Percentiles rank a stretch among this genome's conserved stretches.
Conservation (phyloP, 805 yeast genomes). For the Jamesozyma hellenica region DNA sequence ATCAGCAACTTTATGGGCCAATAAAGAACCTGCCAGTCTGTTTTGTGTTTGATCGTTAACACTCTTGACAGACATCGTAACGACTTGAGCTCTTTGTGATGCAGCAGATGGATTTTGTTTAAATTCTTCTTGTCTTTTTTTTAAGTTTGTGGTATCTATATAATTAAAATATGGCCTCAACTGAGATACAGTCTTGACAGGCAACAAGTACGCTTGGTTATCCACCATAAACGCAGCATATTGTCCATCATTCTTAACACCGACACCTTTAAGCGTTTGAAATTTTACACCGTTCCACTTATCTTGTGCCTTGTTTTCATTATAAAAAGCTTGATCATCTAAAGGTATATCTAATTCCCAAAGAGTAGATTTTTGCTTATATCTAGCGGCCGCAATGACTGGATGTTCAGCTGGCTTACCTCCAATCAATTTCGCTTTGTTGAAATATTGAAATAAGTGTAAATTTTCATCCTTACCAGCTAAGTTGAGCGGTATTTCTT, state of each 20-base stretch:
- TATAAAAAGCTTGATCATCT: conserved; percentile 58
- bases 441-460: conserved; percentile 48
- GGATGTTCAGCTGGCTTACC: conserved; percentile 27
- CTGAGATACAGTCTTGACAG: conserved; percentile 62
- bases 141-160: conserved; percentile 50
- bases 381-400: conserved; percentile 35
- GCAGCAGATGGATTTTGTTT: conserved; percentile 31
- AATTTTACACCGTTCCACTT: conserved; percentile 52
- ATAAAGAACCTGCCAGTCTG: conserved; percentile 59
- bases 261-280: conserved; percentile 65
- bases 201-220: conserved; percentile 50
- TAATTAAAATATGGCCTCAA: conserved; percentile 74
- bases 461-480: conserved; percentile 28
- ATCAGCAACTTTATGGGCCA: conserved; percentile 51
- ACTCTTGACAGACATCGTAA: conserved; percentile 67
- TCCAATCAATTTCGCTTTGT: conserved; percentile 21
- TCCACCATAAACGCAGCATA: conserved; percentile 37
- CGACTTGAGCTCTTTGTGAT: conserved; percentile 45
- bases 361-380: conserved; percentile 53
- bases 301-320: conserved; percentile 44
- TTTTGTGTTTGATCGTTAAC: conserved; percentile 46
- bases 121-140: conserved; percentile 35
- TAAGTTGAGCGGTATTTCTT: conserved; percentile 49
- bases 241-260: conserved; percentile 44
- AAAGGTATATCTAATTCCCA: conserved; percentile 73